phyloP scores from a whole-genome alignment of 108 stramenopile genomes.

The Skeletonema potamos region DNA sequence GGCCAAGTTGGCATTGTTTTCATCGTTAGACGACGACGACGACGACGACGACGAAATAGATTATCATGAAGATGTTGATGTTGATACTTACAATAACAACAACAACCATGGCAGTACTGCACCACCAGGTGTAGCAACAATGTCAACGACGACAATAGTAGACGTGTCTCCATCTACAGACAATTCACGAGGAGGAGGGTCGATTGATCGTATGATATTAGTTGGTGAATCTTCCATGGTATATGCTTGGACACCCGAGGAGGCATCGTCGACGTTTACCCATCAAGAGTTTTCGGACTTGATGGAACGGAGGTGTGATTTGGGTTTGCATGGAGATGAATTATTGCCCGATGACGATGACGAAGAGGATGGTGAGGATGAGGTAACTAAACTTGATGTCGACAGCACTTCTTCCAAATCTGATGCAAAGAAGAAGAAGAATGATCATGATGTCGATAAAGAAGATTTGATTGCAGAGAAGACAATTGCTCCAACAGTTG shows the following conservation, averaged over 20 bases:
- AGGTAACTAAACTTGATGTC: background rate
- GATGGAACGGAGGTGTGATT: slow-evolving; percentile 30
- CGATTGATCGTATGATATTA: slow-evolving; percentile 44
- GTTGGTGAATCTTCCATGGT: slow-evolving; percentile 38
- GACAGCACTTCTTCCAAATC: background rate
- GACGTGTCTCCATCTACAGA: slow-evolving; percentile 28
- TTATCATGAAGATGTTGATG: no score
- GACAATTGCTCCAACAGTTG: background rate
- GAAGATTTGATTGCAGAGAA: background rate
- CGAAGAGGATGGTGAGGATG: background rate
- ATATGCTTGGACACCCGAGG: slow-evolving; percentile 49
- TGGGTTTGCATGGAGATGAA: background rate
- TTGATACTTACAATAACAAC: no score
- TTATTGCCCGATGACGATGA: background rate
- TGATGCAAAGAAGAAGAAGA: background rate
- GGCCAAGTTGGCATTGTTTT: slow-evolving; percentile 43
- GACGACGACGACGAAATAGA: slow-evolving; percentile 15
- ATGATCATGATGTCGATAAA: background rate
- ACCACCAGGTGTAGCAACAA: background rate
- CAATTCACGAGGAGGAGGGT: slow-evolving; percentile 12
- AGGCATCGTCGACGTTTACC: slow-evolving; percentile 15
- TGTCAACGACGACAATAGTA: background rate
- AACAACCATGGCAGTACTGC: background rate
- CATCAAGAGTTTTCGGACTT: slow-evolving; percentile 25
- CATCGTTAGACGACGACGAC: slow-evolving; percentile 13